Base-by-base conservation (phyloP, 768 basidiomycete genomes). In the Trametes meyenii region DNA sequence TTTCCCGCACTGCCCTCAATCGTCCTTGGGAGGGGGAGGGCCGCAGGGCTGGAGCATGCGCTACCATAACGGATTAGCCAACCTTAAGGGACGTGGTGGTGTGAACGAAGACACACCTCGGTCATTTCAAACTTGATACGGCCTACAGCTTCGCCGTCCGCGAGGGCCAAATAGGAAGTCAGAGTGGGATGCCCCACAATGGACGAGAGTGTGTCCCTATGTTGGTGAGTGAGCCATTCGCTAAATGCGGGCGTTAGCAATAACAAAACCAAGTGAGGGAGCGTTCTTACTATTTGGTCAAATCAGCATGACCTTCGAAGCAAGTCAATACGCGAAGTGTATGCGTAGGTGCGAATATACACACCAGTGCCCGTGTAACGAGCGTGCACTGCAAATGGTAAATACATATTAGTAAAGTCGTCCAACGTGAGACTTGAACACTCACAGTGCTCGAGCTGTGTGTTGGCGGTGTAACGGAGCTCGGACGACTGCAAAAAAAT, bases 141-240 rank as follows among this genome's bases (percentile, higher is more conserved):
- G 10, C 92, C 97, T 56, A 89, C 85, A n/a, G 92, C 82, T 74
- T 98, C 95, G 2, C 94, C 94, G 66, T 99, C 96, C 14, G 96
- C 96, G 69, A 98, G 86, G 1, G 95, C 88, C 48, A 98, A 80
- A 72, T 90, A 99, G 2, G 92, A 92, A 14, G 87, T 78, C 58
- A 99, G 77, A 0, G 92, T 83, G 3, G 94, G 84, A 73, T 99
- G 97, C 2, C 96, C 94, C 46, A 95, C 87, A 64, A 98, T 95
- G 10, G 96, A 90, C 23, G 96, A 79, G 62, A 93, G 78, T n/a
- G 94, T 96, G 73, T 98, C 96, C 43, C 96, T 87, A 77, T 98
- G 96, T 71, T 98, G 96, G 75, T 98, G 94, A 7, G 94, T 97
- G 48, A 96, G 76, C 96, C 96, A 98, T 72, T 98, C 96, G 76